Percentiles rank a stretch among this genome's conserved stretches.
phyloP scores from a whole-genome alignment of 2,329 filamentous ascomycete genomes.

The Colletotrichum plurivorum region DNA sequence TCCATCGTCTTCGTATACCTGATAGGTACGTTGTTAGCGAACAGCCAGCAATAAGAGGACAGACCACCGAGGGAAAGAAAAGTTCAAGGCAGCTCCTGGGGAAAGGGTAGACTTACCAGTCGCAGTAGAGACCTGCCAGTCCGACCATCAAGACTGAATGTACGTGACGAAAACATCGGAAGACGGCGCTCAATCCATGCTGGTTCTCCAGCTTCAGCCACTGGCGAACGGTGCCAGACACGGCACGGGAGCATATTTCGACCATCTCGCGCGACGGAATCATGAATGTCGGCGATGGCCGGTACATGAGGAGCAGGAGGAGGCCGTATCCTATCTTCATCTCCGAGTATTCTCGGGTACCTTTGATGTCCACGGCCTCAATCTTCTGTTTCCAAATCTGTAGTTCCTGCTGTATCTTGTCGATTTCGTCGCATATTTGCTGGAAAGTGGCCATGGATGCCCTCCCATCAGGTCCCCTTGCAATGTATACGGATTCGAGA shows the following conservation, averaged over 20 bases:
- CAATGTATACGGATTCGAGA: constrained; percentile 46
- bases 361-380: constrained; percentile 39
- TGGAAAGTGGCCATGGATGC: constrained; percentile 43
- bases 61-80: not conserved
- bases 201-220: constrained; percentile 41
- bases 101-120: constrained; percentile 41
- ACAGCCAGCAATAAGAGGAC: not conserved
- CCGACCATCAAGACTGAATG: constrained; percentile 43
- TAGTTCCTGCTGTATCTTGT: constrained; percentile 39
- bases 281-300: constrained; percentile 46
- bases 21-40: not conserved
- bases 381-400: constrained; percentile 43
- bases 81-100: too few species aligned
- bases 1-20: constrained; percentile 27
- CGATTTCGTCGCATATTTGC: constrained; percentile 42
- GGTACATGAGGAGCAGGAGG: constrained; percentile 42
- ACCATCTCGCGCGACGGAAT: constrained; percentile 44
- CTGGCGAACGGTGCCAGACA: constrained; percentile 42
- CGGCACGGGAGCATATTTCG: constrained; percentile 42
- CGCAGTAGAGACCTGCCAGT: constrained; percentile 45
- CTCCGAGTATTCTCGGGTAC: constrained; percentile 44
- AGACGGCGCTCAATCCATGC: constrained; percentile 41
- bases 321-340: constrained; percentile 45
- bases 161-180: constrained; percentile 42
- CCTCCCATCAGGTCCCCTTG: constrained; percentile 42